Base-by-base conservation (phyloP, 106 monocot species). In the Ottelia alismoides region DNA sequence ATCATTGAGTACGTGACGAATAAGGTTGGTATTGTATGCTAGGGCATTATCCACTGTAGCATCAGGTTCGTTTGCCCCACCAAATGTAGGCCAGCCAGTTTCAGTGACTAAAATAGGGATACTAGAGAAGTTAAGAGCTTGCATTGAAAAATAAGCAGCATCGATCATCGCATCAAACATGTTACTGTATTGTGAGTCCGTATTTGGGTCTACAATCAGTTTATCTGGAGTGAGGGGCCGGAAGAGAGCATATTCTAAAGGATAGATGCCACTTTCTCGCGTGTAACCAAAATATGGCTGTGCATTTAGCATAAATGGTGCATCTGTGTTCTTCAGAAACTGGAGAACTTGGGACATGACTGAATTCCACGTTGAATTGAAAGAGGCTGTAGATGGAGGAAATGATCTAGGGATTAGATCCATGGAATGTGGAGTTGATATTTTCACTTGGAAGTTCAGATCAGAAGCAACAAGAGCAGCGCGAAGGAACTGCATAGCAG, bases 81-180 rank as follows among this genome's bases (percentile, higher is more conserved):
- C 84, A 5, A 59, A 51, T 57, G 72, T 88, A 20, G 88, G 93
- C 93, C 93, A 93, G 16, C 93, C 93, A 27, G 93, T 73, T 56
- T 75, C 75, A 1, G 93, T 93, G 31, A 93, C 93, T 25, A 84
- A 27, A 47, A 93, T 61, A 5, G 83, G 84, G 51, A 93, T 81
- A 3, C 47, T 72, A 0, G 83, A 67, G 50, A 88, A 88, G 60
- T 88, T 88, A 22, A 88, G 62, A 30, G 78, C 84, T 67, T 80
- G 61, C 64, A 93, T 93, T 0, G 83, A 84, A 65, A 71, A 84
- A 66, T 84, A 88, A 2, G 88, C 60, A 49, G 88, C 80, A 80
- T 93, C 93, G 29, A 93, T 78, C 88, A 93, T 88, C 0, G 80
- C 77, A 75, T 84, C 93, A 58, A 93, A 88, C 93, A 93, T 88